phyloP scores from a whole-genome alignment of 2,329 filamentous ascomycete species.

The Ramichloridium luteum region DNA sequence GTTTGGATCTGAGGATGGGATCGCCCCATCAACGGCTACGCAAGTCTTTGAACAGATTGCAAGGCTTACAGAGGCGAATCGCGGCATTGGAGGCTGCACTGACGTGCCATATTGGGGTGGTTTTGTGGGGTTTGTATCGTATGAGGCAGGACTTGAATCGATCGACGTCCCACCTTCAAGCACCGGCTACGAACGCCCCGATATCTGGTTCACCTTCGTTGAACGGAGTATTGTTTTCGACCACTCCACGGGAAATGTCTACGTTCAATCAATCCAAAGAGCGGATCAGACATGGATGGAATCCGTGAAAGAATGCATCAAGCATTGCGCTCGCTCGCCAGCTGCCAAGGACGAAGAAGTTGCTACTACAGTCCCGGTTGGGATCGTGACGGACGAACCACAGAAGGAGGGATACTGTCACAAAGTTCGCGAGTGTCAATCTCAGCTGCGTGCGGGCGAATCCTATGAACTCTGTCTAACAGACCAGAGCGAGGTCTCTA shows the following conservation, averaged over 20 bases:
- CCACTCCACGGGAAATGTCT: conserved; percentile 48
- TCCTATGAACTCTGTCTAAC: conserved; percentile 82
- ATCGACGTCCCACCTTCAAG: conserved; percentile 37
- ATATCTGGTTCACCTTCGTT: conserved; percentile 65
- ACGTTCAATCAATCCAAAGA: conserved; percentile 55
- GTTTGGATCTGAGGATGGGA: too few relatives aligned
- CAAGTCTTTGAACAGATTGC: conserved; percentile 1
- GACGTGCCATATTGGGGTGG: conserved; percentile 62
- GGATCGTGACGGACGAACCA: conserved; percentile 12
- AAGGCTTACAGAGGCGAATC: background rate
- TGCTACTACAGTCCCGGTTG: background rate
- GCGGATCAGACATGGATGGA: conserved; percentile 25
- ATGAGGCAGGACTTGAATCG: conserved; percentile 63
- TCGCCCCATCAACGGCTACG: too few relatives aligned
- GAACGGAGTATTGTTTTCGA: conserved; percentile 68
- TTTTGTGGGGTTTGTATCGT: conserved; percentile 72
- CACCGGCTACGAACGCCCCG: conserved; percentile 41
- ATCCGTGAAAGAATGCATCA: conserved; percentile 3
- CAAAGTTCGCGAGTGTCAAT: conserved; percentile 58
- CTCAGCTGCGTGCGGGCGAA: conserved; percentile 60
- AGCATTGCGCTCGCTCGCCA: conserved; percentile 1
- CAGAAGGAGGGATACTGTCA: conserved; percentile 42
- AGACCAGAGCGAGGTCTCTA: conserved; percentile 54
- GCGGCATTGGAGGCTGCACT: conserved; percentile 17
- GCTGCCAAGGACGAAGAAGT: background rate